Base-by-base conservation (phyloP, 2,329 filamentous ascomycete genomes). In the Hawksworthiomyces lignivorus region DNA sequence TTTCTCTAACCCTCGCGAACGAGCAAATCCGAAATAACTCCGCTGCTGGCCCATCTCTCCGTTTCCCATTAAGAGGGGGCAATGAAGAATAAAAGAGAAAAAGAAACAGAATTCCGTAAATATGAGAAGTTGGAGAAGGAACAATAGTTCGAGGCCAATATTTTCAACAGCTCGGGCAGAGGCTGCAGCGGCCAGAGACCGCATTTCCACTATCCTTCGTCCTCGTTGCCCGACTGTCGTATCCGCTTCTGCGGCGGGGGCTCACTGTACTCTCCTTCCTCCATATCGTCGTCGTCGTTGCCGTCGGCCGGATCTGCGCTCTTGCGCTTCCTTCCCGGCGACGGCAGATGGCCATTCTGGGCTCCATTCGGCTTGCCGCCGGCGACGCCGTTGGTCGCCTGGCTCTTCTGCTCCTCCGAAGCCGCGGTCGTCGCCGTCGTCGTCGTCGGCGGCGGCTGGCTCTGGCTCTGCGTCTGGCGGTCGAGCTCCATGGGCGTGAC, bases 281-380 rank as follows among this genome's bases (percentile, higher is more conserved):
- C 45, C 7, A 44, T 53, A 1, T 55, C 55, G 39, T 56, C 54
- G 43, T 57, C 56, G 32, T 54, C 49, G 22, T 56, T 54, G 28
- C 44, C 41, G 11, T 44, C 48, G 10, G 55, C 56, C 12, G 50
- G 46, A 14, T 58, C 54, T 11, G 43, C 44, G 22, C 51, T 54
- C 49, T 55, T 56, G 26, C 57, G 52, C 46, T 59, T 61, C 14
- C 51, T 41, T 7, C 37, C 50, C 3, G 57, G 55, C 15, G 58
- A 59, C 17, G 43, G 38, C 17, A 21, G 7, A 57, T 26, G 20
- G 21, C 30, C 22, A 15, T 29, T 31, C 22, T 22, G 32, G n/a
- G 22, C 31, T 19, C 15, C 10, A 15, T 38, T 20, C 9, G 11
- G 12, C 30, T 18, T 9, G 21, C n/a, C 12, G 18, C 12, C 19